These are phyloP conservation scores for Tylopilus cervinicoccineus DNA, from an alignment of 768 basidiomycete genomes.

Conservation along the genomic window DNA sequence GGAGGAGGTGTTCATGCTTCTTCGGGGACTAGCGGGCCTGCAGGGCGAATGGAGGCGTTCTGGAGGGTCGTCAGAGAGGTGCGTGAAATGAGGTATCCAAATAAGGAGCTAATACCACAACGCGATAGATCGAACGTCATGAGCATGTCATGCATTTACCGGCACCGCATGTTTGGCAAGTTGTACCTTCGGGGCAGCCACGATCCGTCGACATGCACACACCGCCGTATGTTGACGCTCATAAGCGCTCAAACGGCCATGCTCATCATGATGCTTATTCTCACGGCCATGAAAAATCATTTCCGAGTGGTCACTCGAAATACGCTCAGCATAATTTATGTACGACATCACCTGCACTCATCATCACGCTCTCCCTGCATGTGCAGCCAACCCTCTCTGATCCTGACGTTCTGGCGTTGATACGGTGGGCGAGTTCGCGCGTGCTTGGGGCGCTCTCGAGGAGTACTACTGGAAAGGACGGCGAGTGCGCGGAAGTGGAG, in stretches of 20 bases:
- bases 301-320: conserved; percentile 2
- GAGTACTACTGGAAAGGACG: conserved; percentile 27
- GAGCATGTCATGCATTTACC: conserved; percentile 80
- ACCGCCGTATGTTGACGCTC: background rate
- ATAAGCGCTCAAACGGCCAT: conserved; percentile 9
- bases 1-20: background rate
- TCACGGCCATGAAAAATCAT: conserved; percentile 4
- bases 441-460: conserved; percentile 50
- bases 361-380: conserved; percentile 80
- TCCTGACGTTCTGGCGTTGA: conserved; percentile 66
- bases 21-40: conserved; percentile 20
- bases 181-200: conserved; percentile 45
- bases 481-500: conserved; percentile 44
- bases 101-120: background rate
- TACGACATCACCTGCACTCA: conserved; percentile 39
- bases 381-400: conserved; percentile 65
- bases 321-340: background rate
- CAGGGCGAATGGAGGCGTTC: conserved; percentile 77
- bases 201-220: conserved; percentile 4
- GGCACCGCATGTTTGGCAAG: conserved; percentile 87
- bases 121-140: conserved; percentile 69
- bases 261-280: conserved; percentile 2
- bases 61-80: conserved; percentile 81
- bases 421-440: conserved; percentile 72
- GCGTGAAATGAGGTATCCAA: conserved; percentile 17